These are phyloP conservation scores for Nadsonia starkeyi-henricii DNA, from an alignment of 1,139 yeast species.

Conservation along the genomic window DNA sequence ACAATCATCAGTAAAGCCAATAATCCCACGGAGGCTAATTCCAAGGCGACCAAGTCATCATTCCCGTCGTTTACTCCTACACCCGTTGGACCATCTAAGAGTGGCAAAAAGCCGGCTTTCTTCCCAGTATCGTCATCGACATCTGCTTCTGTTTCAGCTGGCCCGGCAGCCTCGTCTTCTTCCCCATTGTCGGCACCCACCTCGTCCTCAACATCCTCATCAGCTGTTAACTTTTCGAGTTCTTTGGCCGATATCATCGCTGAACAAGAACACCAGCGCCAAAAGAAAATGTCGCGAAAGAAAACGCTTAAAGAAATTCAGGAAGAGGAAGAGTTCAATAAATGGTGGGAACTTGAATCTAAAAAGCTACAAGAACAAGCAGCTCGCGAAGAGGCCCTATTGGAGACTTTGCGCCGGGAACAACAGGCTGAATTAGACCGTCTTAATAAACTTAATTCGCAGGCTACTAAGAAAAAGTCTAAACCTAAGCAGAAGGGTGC, in stretches of 20 bases:
- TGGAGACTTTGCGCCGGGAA: not conserved
- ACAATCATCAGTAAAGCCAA: constrained; percentile 1
- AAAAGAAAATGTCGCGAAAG: constrained; percentile 23
- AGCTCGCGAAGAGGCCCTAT: not conserved
- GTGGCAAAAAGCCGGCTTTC: constrained; percentile 9
- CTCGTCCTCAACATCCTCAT: constrained; percentile 9
- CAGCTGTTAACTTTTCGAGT: constrained; percentile 11
- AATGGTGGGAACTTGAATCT: constrained; percentile 67
- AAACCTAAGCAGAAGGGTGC: too few relatives aligned
- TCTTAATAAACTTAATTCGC: not conserved
- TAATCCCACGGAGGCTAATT: too few relatives aligned
- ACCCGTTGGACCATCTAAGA: constrained; percentile 1
- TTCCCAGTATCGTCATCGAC: constrained; percentile 8
- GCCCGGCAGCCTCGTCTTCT: constrained; percentile 5
- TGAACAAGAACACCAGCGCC: constrained; percentile 37
- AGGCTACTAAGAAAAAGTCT: not conserved
- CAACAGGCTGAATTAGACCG: not conserved
- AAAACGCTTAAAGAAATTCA: constrained; percentile 53
- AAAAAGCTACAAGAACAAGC: not conserved
- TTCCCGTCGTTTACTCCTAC: constrained; percentile 2
- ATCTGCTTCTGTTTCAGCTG: constrained; percentile 2
- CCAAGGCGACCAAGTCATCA: too few relatives aligned
- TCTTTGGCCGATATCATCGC: constrained; percentile 27
- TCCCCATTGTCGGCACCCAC: too few relatives aligned
- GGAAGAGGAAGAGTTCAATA: constrained; percentile 65